Base-by-base conservation (phyloP, 2,329 filamentous ascomycete species). In the Aspergillus pseudoviridinutans region DNA sequence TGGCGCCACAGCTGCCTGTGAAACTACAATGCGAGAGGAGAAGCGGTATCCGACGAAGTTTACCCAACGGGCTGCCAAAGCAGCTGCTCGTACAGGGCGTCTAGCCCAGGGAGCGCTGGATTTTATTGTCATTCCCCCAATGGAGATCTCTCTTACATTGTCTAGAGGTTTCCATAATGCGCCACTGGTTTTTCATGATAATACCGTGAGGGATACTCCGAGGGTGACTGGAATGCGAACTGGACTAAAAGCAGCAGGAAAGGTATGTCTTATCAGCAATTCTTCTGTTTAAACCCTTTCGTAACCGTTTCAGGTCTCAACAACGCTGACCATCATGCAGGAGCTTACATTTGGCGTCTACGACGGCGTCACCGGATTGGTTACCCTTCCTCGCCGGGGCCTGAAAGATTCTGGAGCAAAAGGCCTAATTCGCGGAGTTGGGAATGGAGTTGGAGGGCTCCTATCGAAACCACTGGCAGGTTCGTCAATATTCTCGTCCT, bases 161-260 rank as follows among this genome's bases (percentile, higher is more conserved):
- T 89, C 92, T 0, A 89, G 88, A 71, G 92, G 92, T 0, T 95
- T 96, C 70, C 88, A 93, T 69, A 96, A 96, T 66, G 88, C 90
- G 6, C 92, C 92, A 0, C 87, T 85, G 64, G 78, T 96, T 1
- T 96, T 96, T 69, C 89, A 92, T 44, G 92, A 96, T 66, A 86
- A 90, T 1, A 92, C 87, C 1, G 86, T 96, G 0, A 83, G 91
- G 9, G 87, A 88, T 17, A 78, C 84, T 1, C 88, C 91, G 57
- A 91, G 90, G 65, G 89, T 96, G 4, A 92, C 89, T 0, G 88
- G 87, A 53, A 78, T 96, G 52, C 82, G 85, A 53, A 91, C 87
- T 61, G 92, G 92, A 0, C 74, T 96, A 29, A 86, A 82, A 60
- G 87, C 91, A 49, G 92, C 92, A 3, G 85, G 89, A 1, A 91